Percentiles rank a stretch among this genome's conserved stretches.
These are phyloP conservation scores for Sedum album DNA, from an alignment of 164 flowering plant species.

Conservation along the genomic window DNA sequence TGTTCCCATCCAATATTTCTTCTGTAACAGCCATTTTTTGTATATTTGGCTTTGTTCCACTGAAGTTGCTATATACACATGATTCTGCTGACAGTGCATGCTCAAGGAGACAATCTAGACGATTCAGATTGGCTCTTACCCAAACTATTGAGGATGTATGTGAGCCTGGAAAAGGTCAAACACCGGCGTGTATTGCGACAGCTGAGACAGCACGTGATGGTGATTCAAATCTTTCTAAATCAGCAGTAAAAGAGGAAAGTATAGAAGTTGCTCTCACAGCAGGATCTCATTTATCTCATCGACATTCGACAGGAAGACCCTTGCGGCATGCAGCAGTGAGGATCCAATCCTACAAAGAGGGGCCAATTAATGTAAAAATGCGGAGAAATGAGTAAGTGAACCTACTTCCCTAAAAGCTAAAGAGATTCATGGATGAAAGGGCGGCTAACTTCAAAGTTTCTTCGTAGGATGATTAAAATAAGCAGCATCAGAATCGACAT, in stretches of 20 bases:
- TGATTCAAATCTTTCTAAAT: background rate
- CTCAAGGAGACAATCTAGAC: background rate
- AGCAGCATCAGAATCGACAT: background rate
- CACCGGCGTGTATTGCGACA: background rate
- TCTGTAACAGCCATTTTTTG: background rate
- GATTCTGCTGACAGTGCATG: background rate
- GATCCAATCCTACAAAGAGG: constrained; percentile 5
- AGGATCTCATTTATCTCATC: background rate
- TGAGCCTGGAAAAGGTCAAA: background rate
- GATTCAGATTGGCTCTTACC: background rate
- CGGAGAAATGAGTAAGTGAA: constrained; percentile 3
- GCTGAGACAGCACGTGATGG: background rate
- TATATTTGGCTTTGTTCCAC: background rate
- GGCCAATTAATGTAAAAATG: background rate
- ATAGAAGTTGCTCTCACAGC: background rate
- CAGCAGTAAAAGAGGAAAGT: background rate
- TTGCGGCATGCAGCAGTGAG: background rate
- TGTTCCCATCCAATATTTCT: background rate
- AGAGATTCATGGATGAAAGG: background rate
- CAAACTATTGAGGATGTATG: background rate
- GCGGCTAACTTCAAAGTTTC: background rate
- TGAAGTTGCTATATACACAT: background rate
- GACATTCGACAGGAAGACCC: background rate
- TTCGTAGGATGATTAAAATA: too few species aligned
- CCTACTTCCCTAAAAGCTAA: background rate